Conservation (phyloP, 345 rosid species). For the Kernera saxatilis region DNA sequence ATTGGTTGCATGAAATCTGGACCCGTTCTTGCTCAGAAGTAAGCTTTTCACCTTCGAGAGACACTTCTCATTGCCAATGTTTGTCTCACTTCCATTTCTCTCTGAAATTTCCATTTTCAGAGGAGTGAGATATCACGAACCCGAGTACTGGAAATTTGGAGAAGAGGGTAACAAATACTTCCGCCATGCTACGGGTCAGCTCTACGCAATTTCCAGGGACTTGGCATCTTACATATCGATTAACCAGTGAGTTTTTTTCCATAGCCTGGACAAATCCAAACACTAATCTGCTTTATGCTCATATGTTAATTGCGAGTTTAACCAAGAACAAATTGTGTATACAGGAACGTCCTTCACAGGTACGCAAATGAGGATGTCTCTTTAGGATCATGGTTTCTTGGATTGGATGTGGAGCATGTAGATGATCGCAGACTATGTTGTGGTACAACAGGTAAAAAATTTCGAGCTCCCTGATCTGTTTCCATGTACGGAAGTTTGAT, state of each 20-base stretch:
- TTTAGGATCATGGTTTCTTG: conserved; percentile 93
- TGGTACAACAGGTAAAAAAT: conserved; percentile 78
- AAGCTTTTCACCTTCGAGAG: conserved; percentile 31
- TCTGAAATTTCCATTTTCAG: conserved; percentile 29
- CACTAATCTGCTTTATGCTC: neutral
- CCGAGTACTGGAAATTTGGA: conserved; percentile 96
- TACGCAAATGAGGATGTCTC: conserved; percentile 94
- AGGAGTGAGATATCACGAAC: conserved; percentile 96
- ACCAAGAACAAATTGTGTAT: conserved; percentile 14
- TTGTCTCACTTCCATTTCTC: conserved; percentile 8
- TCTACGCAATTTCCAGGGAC: conserved; percentile 83
- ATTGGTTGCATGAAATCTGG: conserved; percentile 99
- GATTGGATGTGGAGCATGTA: conserved; percentile 89
- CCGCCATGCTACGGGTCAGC: conserved; percentile 99
- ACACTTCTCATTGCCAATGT: neutral
- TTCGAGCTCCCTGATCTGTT: neutral
- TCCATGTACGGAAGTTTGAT: neutral
- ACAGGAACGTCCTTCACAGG: conserved; percentile 81
- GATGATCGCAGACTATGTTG: conserved; percentile 98
- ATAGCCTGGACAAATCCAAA: neutral
- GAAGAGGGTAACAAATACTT: conserved; percentile 94
- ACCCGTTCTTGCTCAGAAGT: conserved; percentile 95
- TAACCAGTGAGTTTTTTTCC: conserved; percentile 59
- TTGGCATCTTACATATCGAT: conserved; percentile 81
- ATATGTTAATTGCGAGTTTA: neutral